Evolutionary conservation across 2,329 filamentous ascomycete genomes (phyloP).

Genomic region (Exserohilum turcica): DNA sequence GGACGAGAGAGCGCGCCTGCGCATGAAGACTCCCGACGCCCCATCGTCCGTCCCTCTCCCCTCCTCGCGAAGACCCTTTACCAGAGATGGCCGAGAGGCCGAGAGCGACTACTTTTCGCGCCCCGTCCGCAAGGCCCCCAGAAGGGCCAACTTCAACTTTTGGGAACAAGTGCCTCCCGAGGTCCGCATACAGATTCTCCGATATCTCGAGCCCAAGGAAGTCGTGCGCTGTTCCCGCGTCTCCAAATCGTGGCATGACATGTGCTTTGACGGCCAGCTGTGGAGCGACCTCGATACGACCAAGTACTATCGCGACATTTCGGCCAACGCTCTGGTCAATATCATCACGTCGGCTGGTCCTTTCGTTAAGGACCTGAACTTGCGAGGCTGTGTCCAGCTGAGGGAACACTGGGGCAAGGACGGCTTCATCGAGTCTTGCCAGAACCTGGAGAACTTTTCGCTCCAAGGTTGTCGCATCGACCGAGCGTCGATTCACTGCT

Average conservation of each 20-base stretch:
- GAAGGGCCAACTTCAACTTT: constrained; percentile 63
- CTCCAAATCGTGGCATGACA: constrained; percentile 75
- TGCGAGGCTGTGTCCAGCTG: constrained; percentile 88
- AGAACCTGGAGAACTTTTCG: constrained; percentile 84
- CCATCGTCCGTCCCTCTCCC: constrained; percentile 67
- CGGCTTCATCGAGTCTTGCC: constrained; percentile 80
- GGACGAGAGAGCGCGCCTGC: constrained; percentile 61
- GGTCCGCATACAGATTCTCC: constrained; percentile 76
- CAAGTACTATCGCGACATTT: constrained; percentile 85
- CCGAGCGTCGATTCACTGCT: constrained; percentile 75
- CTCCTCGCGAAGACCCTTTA: constrained; percentile 61
- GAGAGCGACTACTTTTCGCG: constrained; percentile 56
- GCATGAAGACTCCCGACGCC: constrained; percentile 59
- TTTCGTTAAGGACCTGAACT: constrained; percentile 87
- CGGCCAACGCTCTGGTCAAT: constrained; percentile 79
- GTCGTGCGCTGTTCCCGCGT: constrained; percentile 78
- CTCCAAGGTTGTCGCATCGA: constrained; percentile 90
- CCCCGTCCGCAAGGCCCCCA: constrained; percentile 42
- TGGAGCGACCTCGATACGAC: constrained; percentile 85
- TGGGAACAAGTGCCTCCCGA: constrained; percentile 85
- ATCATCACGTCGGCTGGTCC: constrained; percentile 86
- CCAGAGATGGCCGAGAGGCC: constrained; percentile 48
- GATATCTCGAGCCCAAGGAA: constrained; percentile 77
- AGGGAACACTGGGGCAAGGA: constrained; percentile 78
- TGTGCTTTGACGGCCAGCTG: constrained; percentile 93